Evolutionary conservation across 2,329 filamentous ascomycete genomes (phyloP).

Genomic region (Pyrenochaeta sp.): DNA sequence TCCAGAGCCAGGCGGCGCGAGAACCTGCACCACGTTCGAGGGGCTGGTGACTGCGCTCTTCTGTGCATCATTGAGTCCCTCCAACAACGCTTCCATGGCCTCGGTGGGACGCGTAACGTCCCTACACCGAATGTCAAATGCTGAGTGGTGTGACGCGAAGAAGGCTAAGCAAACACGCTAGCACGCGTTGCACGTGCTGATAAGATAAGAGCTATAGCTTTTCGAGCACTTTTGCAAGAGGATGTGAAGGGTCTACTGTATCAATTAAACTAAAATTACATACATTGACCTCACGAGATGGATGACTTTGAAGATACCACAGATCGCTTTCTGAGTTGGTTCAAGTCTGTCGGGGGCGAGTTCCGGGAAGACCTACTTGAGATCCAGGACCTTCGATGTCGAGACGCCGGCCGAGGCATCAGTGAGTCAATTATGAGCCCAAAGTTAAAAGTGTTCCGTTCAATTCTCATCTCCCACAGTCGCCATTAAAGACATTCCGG

Average conservation of each 20-base stretch:
- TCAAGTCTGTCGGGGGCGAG: conserved; percentile 27
- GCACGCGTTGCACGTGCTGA: conserved; percentile 3
- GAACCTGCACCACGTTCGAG: conserved; percentile 67
- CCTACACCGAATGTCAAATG: conserved; percentile 13
- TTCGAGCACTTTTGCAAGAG: not conserved
- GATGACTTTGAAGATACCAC: conserved; percentile 25
- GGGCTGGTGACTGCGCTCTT: conserved; percentile 70
- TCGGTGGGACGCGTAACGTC: conserved; percentile 12
- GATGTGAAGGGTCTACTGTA: not conserved
- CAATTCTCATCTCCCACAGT: conserved; percentile 6
- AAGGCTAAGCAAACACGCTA: conserved; percentile 1
- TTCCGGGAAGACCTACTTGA: conserved; percentile 31
- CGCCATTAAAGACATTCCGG: conserved; percentile 20
- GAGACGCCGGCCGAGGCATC: conserved; percentile 33
- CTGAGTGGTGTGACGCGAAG: not conserved
- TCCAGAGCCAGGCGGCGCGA: conserved; percentile 74
- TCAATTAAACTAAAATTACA: not conserved
- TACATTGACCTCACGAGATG: conserved; percentile 5
- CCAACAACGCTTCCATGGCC: conserved; percentile 64
- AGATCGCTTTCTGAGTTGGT: conserved; percentile 28
- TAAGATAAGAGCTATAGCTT: conserved; percentile 4
- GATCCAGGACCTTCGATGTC: conserved; percentile 26
- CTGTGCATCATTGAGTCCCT: conserved; percentile 71
- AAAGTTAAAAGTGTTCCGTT: not conserved
- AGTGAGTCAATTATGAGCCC: conserved; percentile 9